Base-by-base conservation (phyloP, 1,284 basidiomycete species). In the Apiotrichum porosum region DNA sequence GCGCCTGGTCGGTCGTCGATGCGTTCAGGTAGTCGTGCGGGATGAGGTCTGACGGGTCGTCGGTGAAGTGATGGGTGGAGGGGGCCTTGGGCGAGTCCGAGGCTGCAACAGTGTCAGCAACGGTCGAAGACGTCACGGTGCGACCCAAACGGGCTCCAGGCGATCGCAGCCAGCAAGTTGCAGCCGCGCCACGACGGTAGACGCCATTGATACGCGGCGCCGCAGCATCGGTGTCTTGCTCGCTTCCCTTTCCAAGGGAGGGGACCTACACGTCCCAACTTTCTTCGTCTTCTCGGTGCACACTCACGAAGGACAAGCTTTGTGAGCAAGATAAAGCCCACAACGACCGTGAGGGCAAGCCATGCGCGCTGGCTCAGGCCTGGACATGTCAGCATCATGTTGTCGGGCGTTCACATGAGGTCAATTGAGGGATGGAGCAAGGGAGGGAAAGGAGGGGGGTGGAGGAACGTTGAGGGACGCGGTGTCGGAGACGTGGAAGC, bases 1-100 rank as follows among this genome's bases (percentile, higher is more conserved):
- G 91, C 51, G 82, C 83, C 8, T 80, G 77, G 41, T 83, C 80
- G 13, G 63, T 75, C 61, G 45, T 50, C 14, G 72, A 73, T 30
- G 66, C 71, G 59, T 77, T 77, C 37, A 77, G 61, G 57, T 76
- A 76, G 56, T 76, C 71, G 44, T 65, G 58, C 8, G 76, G 69
- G 3, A 68, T 61, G 34, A 77, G 62, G 21, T 31, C 15, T 10
- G 18, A 36, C n/a, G 34, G 34, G n/a, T 28, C 26, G 26, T 28
- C 14, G 6, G 35, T 14, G 35, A 18, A 18, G 35, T 38, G 30
- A n/a, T 6, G 12, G 15, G 8, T 17, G 33, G 33, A 8, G 12
- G 6, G 33, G 33, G 33, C 9, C 17, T 9, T 34, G 33, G 33
- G n/a, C n/a, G n/a, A n/a, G n/a, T n/a, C n/a, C n/a, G n/a, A n/a